Evolutionary conservation across 192 early-diverging fungal genomes (phyloP), one percentile per base, ranked within the genome.

Genomic region (Spinellus fusiger): DNA sequence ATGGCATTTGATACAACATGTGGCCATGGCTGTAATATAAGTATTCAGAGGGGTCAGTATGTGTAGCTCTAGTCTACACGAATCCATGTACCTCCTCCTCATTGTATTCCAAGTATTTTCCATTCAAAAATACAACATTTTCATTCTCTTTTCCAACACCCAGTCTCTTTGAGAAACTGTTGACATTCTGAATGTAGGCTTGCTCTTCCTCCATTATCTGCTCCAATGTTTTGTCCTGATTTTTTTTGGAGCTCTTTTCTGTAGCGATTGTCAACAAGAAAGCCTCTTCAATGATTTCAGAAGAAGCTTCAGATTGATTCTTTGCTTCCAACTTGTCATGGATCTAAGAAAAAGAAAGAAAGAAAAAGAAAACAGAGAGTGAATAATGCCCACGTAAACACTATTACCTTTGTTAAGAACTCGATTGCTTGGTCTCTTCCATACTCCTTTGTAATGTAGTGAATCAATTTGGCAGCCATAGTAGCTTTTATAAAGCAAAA

Each of bases 91-190:
- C 64, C 8, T 15, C 49, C 34, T 58, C 80, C n/a, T 84, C 80
- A 46, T 69, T 76, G 61, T 89, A 68, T 12, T 79, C 77, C 59
- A 85, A 67, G 60, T 80, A 82, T 64, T 86, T 88, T 51, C 93
- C 93, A 64, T 96, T 96, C 34, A 89, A 60, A 80, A 93, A 96
- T 1, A 84, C 59, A 5, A 78, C 74, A 7, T 84, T 83, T 0
- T 32, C 55, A 10, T 77, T 75, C 44, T 71, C 26, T 29, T 29
- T 48, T 25, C 16, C 37, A 16, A 71, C 33, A 15, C 58, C 63
- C 28, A 74, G 29, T 6, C 64, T 64, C 18, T 60, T 54, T 13
- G 61, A 33, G 44, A 64, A 74, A 20, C 13, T 29, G 7, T 52
- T 23, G 26, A 56, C 9, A 27, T 56, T 25, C 1, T 64, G 23